Evolutionary conservation across 2,329 filamentous ascomycete species (phyloP).

Genomic region (Lachnum nothofagi): DNA sequence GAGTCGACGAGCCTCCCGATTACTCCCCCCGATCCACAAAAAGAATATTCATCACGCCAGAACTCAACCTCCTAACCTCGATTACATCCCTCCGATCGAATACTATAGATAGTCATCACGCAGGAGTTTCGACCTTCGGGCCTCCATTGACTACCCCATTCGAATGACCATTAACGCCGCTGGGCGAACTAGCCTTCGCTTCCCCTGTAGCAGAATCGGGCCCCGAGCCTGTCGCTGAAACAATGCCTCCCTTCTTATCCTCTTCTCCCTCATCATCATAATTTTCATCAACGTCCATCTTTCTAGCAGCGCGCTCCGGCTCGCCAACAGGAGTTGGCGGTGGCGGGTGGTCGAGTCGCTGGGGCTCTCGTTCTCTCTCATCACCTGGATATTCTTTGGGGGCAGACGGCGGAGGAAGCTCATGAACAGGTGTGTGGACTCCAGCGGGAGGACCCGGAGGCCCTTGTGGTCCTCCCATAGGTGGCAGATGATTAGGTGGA

Average conservation of each 20-base stretch:
- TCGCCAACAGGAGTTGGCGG: constrained; percentile 56
- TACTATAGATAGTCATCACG: constrained; percentile 8
- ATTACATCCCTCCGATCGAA: background rate
- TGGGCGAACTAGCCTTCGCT: constrained; percentile 48
- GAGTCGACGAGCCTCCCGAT: too few species aligned
- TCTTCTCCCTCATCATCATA: constrained; percentile 95
- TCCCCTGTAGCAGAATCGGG: constrained; percentile 40
- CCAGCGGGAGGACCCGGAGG: constrained; percentile 37
- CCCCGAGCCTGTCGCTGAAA: constrained; percentile 41
- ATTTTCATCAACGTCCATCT: constrained; percentile 96
- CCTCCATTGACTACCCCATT: constrained; percentile 31
- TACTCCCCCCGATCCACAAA: too few species aligned
- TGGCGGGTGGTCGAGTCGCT: constrained; percentile 34
- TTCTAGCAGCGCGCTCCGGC: constrained; percentile 75
- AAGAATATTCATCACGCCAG: too few species aligned
- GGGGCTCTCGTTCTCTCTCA: constrained; percentile 42
- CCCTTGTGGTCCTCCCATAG: constrained; percentile 48
- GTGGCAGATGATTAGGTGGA: constrained; percentile 51
- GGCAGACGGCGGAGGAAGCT: constrained; percentile 37
- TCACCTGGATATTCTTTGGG: constrained; percentile 52
- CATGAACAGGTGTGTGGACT: constrained; percentile 42
- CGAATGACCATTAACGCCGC: constrained; percentile 32
- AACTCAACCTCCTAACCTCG: background rate
- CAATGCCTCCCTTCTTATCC: constrained; percentile 58
- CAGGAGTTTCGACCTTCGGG: constrained; percentile 27